These are phyloP conservation scores for Pterocarpus macrocarpus DNA, from an alignment of 306 rosid genomes.

Conservation along the genomic window DNA sequence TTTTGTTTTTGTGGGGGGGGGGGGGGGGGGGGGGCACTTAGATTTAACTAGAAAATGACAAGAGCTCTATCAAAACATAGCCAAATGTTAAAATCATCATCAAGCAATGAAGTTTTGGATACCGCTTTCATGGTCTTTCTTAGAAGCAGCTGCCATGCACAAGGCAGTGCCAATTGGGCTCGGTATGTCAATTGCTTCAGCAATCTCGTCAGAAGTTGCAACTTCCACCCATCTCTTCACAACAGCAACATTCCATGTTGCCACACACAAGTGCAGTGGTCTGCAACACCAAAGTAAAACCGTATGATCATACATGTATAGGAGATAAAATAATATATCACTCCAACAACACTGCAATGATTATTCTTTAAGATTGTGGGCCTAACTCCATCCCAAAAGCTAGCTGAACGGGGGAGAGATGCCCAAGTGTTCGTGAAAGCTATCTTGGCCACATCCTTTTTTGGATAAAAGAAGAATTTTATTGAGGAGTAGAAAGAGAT, in stretches of 20 bases:
- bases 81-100: constrained; percentile 35
- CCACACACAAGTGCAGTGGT: constrained; percentile 95
- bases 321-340: constrained; percentile 13
- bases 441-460: too few relatives aligned
- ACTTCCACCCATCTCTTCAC: constrained; percentile 96
- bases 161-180: constrained; percentile 90
- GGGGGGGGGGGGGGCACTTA: neutral
- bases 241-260: constrained; percentile 93
- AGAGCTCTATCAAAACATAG: constrained; percentile 33
- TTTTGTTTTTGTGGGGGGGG: too few relatives aligned
- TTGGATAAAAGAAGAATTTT: too few relatives aligned
- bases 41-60: neutral
- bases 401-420: too few relatives aligned
- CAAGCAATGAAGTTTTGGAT: constrained; percentile 46
- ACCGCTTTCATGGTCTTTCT: constrained; percentile 97
- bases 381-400: too few relatives aligned
- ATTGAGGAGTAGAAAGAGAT: too few relatives aligned
- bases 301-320: constrained; percentile 38
- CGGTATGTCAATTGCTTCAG: constrained; percentile 82
- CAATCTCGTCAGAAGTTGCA: constrained; percentile 85
- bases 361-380: too few relatives aligned
- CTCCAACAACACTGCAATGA: constrained; percentile 21
- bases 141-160: constrained; percentile 98
- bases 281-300: constrained; percentile 61
- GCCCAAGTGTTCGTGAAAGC: too few relatives aligned